Conservation (phyloP, 2,329 filamentous ascomycete species). For the Rhinocladiella similis region DNA sequence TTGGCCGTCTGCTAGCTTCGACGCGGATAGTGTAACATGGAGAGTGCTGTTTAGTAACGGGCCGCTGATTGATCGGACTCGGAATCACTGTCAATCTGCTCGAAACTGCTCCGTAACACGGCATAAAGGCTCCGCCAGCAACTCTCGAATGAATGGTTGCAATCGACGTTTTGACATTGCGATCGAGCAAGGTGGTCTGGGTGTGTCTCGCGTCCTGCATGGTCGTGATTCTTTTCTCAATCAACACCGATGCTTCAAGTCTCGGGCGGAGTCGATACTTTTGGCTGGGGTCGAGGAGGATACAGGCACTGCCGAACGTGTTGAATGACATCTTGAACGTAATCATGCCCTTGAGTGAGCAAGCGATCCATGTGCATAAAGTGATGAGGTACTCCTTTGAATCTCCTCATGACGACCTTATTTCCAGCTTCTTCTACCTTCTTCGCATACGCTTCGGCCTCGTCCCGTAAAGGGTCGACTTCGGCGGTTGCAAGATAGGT, state of each 20-base stretch:
- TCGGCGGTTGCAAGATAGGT: slow-evolving; percentile 29
- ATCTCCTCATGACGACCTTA: slow-evolving; percentile 23
- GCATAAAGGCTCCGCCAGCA: too few relatives aligned
- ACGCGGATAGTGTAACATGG: too few relatives aligned
- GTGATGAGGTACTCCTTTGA: slow-evolving; percentile 28
- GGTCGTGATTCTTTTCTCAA: not conserved
- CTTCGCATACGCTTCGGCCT: slow-evolving; percentile 30
- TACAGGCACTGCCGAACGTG: slow-evolving; percentile 26
- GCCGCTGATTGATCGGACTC: too few relatives aligned
- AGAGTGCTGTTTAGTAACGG: too few relatives aligned
- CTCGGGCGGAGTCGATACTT: slow-evolving; percentile 11
- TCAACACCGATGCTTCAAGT: slow-evolving; percentile 1
- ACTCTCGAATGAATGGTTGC: too few relatives aligned
- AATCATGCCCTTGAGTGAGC: slow-evolving; percentile 27
- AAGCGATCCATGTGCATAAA: slow-evolving; percentile 30
- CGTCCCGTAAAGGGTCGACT: slow-evolving; percentile 27
- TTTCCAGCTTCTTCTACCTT: slow-evolving; percentile 27
- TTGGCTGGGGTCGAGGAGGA: slow-evolving; percentile 8
- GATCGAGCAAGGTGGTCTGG: not conserved
- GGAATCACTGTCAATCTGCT: too few relatives aligned
- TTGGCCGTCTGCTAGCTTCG: too few relatives aligned
- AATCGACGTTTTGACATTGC: not conserved
- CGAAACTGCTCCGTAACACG: too few relatives aligned
- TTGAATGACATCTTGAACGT: slow-evolving; percentile 29
- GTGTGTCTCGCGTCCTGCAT: not conserved